Base-by-base conservation (phyloP, 352 stramenopile species). In the Phytophthora pistaciae region DNA sequence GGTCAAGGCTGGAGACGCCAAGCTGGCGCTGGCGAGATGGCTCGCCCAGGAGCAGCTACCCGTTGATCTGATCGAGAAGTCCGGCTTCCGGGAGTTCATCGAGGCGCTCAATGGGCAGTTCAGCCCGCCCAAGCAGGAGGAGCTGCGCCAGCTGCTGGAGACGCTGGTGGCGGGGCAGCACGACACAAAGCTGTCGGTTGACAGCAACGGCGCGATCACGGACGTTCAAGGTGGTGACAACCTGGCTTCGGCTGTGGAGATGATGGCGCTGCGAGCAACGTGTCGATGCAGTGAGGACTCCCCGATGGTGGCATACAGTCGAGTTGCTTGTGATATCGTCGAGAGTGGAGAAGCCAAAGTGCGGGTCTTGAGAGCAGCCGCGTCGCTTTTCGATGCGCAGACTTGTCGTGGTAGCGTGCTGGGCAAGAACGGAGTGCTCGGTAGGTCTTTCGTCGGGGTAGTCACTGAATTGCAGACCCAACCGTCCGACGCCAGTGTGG, bases 21-120 rank as follows among this genome's bases (percentile, higher is more conserved):
- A 77, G 33, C 71, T 75, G 5, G 70, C 69, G 36, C 53, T 90
- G 16, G 77, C 72, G 16, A 58, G 56, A 46, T 90, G 82, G 82
- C 70, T 90, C 27, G 67, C 75, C 16, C 66, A 77, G 20, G 82
- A 90, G 36, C 72, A 86, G 40, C 62, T 90, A 33, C 78, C 82
- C 3, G 59, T 88, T 1, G 60, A 75, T 2, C 29, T 88, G 42
- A 69, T 90, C 8, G 74, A 84, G 1, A 85, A 70, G 11, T 58
- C 70, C 13, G 64, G 66, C 25, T 90, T 90, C 21, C 68, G 64
- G 0, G 67, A 64, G 27, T 88, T 90, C 21, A 40, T 84, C 1
- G 60, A 75, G 21, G 60, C 60, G 8, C 70, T 90, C 10, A 87
- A 87, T 48, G 67, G 44, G 13, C 65, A 75, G 5, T 87, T 85